Base-by-base conservation (phyloP, 2,329 filamentous ascomycete genomes). In the Penicillium olsonii region DNA sequence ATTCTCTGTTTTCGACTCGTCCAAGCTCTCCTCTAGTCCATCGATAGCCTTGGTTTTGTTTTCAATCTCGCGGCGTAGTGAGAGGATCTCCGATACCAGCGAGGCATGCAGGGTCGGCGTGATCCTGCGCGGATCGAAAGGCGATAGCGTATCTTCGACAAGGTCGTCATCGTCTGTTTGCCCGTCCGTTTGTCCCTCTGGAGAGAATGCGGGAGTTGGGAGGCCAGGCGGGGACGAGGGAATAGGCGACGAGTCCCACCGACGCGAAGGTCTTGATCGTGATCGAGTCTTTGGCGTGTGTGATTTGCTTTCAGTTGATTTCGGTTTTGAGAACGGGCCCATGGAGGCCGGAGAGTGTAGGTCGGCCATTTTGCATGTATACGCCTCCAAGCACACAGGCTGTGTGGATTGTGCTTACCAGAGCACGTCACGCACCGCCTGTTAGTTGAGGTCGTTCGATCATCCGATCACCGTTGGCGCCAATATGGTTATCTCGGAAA, bases 91-190 rank as follows among this genome's bases (percentile, higher is more conserved):
- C 0, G 92, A 92, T 1, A 99, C 92, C 6, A 99, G 77, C 42
- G 90, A 96, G 8, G 94, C 94, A 69, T 97, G 94, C 10, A 99
- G 75, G 0, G 92, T 97, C 1, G 94, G 94, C 0, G 94, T 99
- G 66, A 99, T 96, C 31, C 94, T 84, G 47, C 92, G 84, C 3
- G 94, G 91, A 65, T 99, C 94, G 24, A 96, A 77, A 18, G 90
- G 84, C 2, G 83, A 84, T 27, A 91, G 84, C 37, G 76, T 83
- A 55, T 92, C 87, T 57, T 92, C 68, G 19, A 70, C 64, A n/a
- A 62, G 55, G 37, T 63, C 48, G 48, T 71, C 67, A 12, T 71
- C 66, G 18, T 69, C 57, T 45, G 60, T 59, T 57, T 72, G 47
- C 34, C 73, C 70, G 35, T 68, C 67, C 15, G 60, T 59, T 56